Percentiles rank a stretch among this genome's conserved stretches.
phyloP scores from a whole-genome alignment of 1,284 basidiomycete genomes.

The Ceratobasidium theobromae region DNA sequence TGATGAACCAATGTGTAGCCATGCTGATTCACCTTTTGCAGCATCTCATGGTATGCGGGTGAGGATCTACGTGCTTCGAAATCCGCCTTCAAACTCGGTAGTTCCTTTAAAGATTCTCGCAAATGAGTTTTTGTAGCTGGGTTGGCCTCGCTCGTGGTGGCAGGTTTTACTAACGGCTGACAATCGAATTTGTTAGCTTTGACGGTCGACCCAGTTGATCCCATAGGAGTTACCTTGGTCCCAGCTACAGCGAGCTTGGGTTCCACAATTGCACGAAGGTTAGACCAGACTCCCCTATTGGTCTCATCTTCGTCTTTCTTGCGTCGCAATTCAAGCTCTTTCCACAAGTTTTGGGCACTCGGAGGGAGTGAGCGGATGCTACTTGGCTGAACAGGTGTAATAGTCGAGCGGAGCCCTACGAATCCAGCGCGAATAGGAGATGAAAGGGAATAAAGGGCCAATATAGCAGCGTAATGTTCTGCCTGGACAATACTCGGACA shows the following conservation, averaged over 20 bases:
- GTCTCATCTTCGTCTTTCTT: constrained; percentile 62
- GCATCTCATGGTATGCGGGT: constrained; percentile 81
- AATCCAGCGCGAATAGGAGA: constrained; percentile 43
- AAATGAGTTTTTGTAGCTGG: not conserved
- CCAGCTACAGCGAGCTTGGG: constrained; percentile 37
- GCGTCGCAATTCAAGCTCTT: constrained; percentile 75
- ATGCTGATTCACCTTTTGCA: constrained; percentile 43
- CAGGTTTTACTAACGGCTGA: not conserved
- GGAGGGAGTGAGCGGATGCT: constrained; percentile 77
- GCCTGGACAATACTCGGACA: constrained; percentile 80
- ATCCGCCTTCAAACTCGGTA: constrained; percentile 50
- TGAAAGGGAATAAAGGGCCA: constrained; percentile 78
- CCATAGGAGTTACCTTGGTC: constrained; percentile 23
- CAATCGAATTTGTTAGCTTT: too few species aligned
- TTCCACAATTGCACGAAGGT: constrained; percentile 62
- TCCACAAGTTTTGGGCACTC: constrained; percentile 88
- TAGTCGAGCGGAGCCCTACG: constrained; percentile 38
- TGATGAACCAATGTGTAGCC: constrained; percentile 1
- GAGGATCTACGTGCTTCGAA: constrained; percentile 64
- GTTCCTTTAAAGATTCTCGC: constrained; percentile 36
- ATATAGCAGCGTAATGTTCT: constrained; percentile 86
- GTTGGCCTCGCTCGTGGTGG: constrained; percentile 41
- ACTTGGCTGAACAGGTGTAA: constrained; percentile 48
- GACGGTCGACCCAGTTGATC: too few species aligned
- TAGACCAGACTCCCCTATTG: constrained; percentile 73